These are phyloP conservation scores for Ochetophila trinervis DNA, from an alignment of 306 rosid species.

Conservation along the genomic window DNA sequence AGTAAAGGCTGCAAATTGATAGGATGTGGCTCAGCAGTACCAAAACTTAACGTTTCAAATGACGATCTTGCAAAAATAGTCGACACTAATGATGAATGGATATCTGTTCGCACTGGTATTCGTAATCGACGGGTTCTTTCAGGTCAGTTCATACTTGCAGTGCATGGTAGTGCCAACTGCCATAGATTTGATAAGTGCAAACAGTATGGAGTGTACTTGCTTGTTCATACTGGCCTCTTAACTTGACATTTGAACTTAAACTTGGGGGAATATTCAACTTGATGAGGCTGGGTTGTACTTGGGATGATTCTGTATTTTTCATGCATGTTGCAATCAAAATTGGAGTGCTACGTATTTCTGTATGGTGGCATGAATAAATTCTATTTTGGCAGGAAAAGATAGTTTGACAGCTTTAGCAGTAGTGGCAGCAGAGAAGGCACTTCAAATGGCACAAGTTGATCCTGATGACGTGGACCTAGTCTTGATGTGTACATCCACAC, in stretches of 20 bases:
- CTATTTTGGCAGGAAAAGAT: slow-evolving; percentile 53
- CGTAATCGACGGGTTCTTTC: slow-evolving; percentile 74
- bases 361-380: slow-evolving; percentile 17
- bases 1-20: slow-evolving; percentile 88
- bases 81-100: slow-evolving; percentile 93
- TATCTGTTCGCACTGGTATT: slow-evolving; percentile 89
- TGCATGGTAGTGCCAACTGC: slow-evolving; percentile 22
- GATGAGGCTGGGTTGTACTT: slow-evolving; percentile 11
- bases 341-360: background rate
- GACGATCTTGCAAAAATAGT: slow-evolving; percentile 83
- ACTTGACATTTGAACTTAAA: slow-evolving; percentile 13
- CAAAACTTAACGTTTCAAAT: slow-evolving; percentile 77
- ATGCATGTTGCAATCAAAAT: too few species aligned
- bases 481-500: slow-evolving; percentile 96
- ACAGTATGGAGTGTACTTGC: slow-evolving; percentile 13
- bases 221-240: slow-evolving; percentile 21
- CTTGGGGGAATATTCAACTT: slow-evolving; percentile 16
- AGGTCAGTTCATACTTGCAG: slow-evolving; percentile 44
- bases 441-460: slow-evolving; percentile 89
- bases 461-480: slow-evolving; percentile 84
- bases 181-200: slow-evolving; percentile 13
- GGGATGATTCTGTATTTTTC: slow-evolving; percentile 3
- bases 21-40: slow-evolving; percentile 95
- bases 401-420: slow-evolving; percentile 59
- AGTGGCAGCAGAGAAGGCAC: slow-evolving; percentile 79